These are phyloP conservation scores for Spathaspora boniae DNA, from an alignment of 805 yeast species.

Conservation along the genomic window DNA sequence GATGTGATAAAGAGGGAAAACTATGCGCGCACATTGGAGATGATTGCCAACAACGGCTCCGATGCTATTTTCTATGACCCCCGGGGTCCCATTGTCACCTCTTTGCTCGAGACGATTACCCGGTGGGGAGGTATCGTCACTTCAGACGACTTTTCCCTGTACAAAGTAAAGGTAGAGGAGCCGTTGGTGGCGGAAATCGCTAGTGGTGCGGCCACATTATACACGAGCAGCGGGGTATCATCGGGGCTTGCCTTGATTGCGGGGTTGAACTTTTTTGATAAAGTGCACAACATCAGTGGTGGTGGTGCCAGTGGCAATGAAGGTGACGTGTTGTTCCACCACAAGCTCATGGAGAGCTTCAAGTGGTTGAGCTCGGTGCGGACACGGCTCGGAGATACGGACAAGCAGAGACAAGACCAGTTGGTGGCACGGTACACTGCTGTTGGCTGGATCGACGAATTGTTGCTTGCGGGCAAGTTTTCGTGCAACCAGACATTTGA, in stretches of 20 bases:
- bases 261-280: constrained; percentile 65
- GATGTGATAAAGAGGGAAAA: constrained; percentile 58
- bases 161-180: constrained; percentile 47
- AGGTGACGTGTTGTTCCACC: constrained; percentile 42
- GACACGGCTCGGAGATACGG: constrained; percentile 75
- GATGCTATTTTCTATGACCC: constrained; percentile 82
- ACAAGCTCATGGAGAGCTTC: constrained; percentile 78
- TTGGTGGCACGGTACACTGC: constrained; percentile 43
- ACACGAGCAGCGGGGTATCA: constrained; percentile 65
- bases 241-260: constrained; percentile 80
- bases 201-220: constrained; percentile 22
- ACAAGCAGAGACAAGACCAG: constrained; percentile 26
- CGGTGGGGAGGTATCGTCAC: constrained; percentile 65
- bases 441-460: constrained; percentile 52
- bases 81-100: constrained; percentile 64
- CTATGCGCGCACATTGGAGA: constrained; percentile 63
- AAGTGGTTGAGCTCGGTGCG: constrained; percentile 91
- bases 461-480: constrained; percentile 45
- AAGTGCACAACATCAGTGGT: constrained; percentile 17
- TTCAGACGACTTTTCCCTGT: constrained; percentile 61
- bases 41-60: constrained; percentile 74
- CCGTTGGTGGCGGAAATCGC: constrained; percentile 33
- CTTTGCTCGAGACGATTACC: constrained; percentile 49
- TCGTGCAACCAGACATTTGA: constrained; percentile 52
- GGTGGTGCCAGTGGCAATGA: too few relatives aligned